Evolutionary conservation across 208 protist genomes (phyloP).

Genomic region (Angomonas ambiguus): DNA sequence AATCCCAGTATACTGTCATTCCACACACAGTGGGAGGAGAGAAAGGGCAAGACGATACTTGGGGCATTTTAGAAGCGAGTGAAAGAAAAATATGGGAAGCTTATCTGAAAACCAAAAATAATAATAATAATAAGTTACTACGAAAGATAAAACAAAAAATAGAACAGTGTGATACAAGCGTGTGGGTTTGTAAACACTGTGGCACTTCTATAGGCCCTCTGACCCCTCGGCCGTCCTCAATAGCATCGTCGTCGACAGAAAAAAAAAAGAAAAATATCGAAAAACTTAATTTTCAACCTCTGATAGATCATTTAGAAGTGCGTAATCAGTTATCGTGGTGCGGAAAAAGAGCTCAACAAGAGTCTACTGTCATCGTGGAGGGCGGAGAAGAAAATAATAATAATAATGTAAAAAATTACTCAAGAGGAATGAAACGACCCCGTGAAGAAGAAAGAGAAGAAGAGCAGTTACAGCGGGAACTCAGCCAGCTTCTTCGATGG

Average conservation of each 20-base stretch:
- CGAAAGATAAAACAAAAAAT: background rate
- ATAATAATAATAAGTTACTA: background rate
- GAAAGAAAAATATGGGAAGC: background rate
- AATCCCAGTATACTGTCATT: slow-evolving; percentile 32
- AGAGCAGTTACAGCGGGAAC: background rate
- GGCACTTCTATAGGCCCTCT: too few species aligned
- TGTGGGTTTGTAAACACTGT: too few species aligned
- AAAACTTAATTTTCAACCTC: too few species aligned
- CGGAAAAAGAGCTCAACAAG: too few species aligned
- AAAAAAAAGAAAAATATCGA: too few species aligned
- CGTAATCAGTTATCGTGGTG: too few species aligned
- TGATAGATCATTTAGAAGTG: too few species aligned
- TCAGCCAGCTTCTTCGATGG: background rate
- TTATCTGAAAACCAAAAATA: background rate
- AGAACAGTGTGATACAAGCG: too few species aligned
- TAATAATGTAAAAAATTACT: background rate
- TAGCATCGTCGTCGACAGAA: too few species aligned
- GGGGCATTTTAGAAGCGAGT: background rate
- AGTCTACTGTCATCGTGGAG: too few species aligned
- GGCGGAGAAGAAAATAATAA: background rate
- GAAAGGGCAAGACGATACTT: background rate
- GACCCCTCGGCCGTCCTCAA: too few species aligned
- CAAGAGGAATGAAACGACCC: background rate
- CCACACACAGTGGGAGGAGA: background rate
- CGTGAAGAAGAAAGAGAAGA: background rate